phyloP scores from a whole-genome alignment of 169 alveolate species.

The Plasmodium cynomolgi region DNA sequence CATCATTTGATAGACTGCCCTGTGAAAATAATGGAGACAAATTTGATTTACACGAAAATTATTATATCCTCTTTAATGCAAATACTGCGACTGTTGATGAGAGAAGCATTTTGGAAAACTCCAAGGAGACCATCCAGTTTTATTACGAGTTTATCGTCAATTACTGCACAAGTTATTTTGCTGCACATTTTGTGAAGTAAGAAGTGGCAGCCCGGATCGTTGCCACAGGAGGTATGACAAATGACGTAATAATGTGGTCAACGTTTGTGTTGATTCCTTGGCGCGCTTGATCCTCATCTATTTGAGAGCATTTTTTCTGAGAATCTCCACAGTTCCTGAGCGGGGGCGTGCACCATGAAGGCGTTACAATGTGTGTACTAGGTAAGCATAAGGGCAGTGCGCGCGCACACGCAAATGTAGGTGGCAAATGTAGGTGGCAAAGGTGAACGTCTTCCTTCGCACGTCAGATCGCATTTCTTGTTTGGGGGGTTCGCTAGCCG shows the following conservation, averaged over 20 bases:
- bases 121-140: constrained; percentile 43
- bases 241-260: neutral
- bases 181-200: constrained; percentile 13
- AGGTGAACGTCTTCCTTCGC: neutral
- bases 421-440: neutral
- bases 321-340: constrained; percentile 49
- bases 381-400: neutral
- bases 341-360: neutral
- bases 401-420: neutral
- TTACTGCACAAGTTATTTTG: constrained; percentile 20
- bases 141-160: constrained; percentile 30
- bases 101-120: constrained; percentile 3
- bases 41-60: constrained; percentile 43
- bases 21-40: constrained; percentile 1
- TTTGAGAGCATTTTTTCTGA: constrained; percentile 46
- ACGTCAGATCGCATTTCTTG: too few species aligned
- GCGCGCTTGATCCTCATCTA: neutral
- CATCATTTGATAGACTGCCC: neutral
- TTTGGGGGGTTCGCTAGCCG: neutral
- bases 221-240: neutral
- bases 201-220: neutral
- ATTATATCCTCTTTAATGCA: constrained; percentile 55
- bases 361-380: neutral
- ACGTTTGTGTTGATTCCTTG: neutral
- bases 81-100: constrained; percentile 16